Evolutionary conservation across 352 stramenopile species (phyloP).

Genomic region (Phytopythium montanum): DNA sequence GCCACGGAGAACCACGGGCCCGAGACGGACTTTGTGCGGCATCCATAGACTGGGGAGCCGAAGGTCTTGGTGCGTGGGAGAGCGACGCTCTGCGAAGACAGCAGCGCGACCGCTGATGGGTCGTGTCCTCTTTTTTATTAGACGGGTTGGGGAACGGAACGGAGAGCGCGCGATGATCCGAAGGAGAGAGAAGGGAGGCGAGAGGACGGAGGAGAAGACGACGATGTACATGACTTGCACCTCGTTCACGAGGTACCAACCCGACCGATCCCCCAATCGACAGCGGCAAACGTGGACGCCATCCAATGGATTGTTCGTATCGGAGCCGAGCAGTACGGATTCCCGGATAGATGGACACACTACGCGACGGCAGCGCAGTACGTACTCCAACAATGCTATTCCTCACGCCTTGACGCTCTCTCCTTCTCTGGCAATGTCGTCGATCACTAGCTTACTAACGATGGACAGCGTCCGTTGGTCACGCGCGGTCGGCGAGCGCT

Average conservation of each 20-base stretch:
- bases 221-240: conserved; percentile 5
- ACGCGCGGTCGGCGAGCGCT: neutral
- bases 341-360: neutral
- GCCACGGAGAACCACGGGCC: conserved; percentile 3
- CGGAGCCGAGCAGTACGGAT: neutral
- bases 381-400: neutral
- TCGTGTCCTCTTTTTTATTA: conserved; percentile 4
- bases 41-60: conserved; percentile 1
- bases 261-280: neutral
- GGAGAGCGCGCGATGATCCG: neutral
- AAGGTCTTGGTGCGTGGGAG: neutral
- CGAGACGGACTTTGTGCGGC: conserved; percentile 1
- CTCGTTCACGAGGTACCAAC: conserved; percentile 2
- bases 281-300: too few species aligned
- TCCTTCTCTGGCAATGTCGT: too few species aligned
- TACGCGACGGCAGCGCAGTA: conserved; percentile 2
- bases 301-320: neutral
- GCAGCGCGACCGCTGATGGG: neutral
- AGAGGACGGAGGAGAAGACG: neutral
- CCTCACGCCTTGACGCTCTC: too few species aligned
- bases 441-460: too few species aligned
- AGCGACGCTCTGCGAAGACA: neutral
- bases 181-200: neutral
- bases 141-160: neutral
- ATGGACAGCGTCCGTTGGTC: neutral